Evolutionary conservation across 2,329 filamentous ascomycete species (phyloP).

Genomic region (Lanzia echinophila): DNA sequence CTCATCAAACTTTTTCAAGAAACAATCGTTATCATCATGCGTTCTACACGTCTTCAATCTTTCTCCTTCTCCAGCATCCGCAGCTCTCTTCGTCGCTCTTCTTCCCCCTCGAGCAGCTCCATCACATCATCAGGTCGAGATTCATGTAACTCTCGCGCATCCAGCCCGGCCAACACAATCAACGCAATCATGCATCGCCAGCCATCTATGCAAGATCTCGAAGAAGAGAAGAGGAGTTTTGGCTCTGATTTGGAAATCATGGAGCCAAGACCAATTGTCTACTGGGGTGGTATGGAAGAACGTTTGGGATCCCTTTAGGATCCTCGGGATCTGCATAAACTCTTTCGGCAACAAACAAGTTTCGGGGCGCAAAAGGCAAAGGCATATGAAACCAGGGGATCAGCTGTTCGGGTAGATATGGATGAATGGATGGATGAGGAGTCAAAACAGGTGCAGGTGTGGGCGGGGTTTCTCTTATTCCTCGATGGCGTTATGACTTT

Average conservation of each 20-base stretch:
- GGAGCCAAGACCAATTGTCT: constrained; percentile 56
- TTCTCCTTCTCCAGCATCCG: constrained; percentile 45
- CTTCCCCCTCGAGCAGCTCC: constrained; percentile 32
- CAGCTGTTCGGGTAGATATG: background rate
- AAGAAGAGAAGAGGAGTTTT: constrained; percentile 50
- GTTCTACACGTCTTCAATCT: constrained; percentile 26
- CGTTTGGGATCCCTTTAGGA: constrained; percentile 42
- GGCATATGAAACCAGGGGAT: background rate
- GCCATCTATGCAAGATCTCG: constrained; percentile 49
- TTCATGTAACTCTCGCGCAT: constrained; percentile 40
- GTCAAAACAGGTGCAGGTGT: background rate
- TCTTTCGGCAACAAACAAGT: background rate
- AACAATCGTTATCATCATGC: constrained; percentile 20
- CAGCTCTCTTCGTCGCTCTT: constrained; percentile 46
- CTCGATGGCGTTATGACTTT: background rate
- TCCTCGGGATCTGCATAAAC: constrained; percentile 15
- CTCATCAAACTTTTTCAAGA: background rate
- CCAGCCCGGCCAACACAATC: constrained; percentile 41
- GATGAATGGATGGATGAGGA: background rate
- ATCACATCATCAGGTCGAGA: constrained; percentile 24
- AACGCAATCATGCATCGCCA: constrained; percentile 54
- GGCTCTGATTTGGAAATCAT: constrained; percentile 48
- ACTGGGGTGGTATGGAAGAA: constrained; percentile 58
- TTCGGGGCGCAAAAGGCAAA: background rate
- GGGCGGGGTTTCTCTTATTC: background rate